These are phyloP conservation scores for Glaciozyma antarctica DNA, from an alignment of 768 basidiomycete species.

Conservation along the genomic window DNA sequence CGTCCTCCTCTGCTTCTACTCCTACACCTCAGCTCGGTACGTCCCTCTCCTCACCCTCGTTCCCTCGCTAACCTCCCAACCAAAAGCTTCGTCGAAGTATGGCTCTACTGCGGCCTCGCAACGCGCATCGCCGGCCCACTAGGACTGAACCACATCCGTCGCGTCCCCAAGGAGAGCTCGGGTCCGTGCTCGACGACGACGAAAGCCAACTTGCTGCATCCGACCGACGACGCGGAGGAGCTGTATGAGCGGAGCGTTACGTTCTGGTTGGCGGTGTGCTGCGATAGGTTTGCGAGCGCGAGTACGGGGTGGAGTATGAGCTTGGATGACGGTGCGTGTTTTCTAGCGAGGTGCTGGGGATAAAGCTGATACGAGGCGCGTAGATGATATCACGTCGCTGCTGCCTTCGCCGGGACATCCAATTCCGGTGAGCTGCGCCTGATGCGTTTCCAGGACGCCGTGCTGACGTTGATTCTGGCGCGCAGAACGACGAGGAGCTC, in stretches of 20 bases:
- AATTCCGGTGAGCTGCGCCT: background rate
- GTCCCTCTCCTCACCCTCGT: background rate
- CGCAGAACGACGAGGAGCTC: constrained; percentile 4
- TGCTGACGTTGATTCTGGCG: background rate
- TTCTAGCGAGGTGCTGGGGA: background rate
- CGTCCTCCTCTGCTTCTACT: constrained; percentile 20
- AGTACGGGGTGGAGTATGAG: constrained; percentile 29
- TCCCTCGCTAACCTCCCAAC: background rate
- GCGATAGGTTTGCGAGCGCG: constrained; percentile 24
- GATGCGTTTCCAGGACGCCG: background rate
- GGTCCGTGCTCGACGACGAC: background rate
- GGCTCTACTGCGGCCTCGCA: constrained; percentile 25
- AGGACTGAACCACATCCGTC: constrained; percentile 32
- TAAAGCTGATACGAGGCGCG: background rate
- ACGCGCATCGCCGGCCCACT: constrained; percentile 28
- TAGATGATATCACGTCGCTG: constrained; percentile 20
- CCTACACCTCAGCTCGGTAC: constrained; percentile 16
- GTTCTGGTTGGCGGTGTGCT: constrained; percentile 25
- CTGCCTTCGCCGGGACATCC: constrained; percentile 2
- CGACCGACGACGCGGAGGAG: constrained; percentile 11
- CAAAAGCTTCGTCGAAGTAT: constrained; percentile 28
- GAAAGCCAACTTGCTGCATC: constrained; percentile 10
- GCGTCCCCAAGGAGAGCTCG: background rate
- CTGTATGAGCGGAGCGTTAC: constrained; percentile 19
- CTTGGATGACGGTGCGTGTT: constrained; percentile 4